Conservation (phyloP, 306 rosid species). For the Glycine soja region DNA sequence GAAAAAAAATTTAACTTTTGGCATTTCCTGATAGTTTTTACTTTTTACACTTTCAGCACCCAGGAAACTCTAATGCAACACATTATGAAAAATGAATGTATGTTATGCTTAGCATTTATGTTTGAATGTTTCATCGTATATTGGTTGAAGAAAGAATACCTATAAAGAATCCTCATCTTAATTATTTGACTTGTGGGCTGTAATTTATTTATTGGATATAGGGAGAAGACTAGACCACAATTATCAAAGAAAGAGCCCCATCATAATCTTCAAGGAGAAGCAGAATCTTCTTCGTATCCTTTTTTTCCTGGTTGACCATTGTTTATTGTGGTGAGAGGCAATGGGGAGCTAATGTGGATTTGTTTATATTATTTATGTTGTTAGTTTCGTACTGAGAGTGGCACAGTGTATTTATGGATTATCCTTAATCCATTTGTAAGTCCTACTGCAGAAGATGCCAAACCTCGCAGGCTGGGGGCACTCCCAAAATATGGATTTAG, state of each 20-base stretch:
- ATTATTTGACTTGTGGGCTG: constrained; percentile 40
- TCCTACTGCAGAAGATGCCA: constrained; percentile 72
- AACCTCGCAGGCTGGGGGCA: constrained; percentile 63
- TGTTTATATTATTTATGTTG: background rate
- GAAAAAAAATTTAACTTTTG: constrained; percentile 32
- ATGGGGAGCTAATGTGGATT: constrained; percentile 27
- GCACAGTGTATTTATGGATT: constrained; percentile 16
- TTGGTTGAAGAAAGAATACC: constrained; percentile 22
- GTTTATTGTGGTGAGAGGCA: constrained; percentile 32
- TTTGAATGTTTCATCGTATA: constrained; percentile 14
- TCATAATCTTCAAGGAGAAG: constrained; percentile 63
- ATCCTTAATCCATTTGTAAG: constrained; percentile 69
- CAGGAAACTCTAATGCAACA: constrained; percentile 74
- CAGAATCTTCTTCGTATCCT: constrained; percentile 85
- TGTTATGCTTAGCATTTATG: constrained; percentile 50
- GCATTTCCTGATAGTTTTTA: constrained; percentile 50
- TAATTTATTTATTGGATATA: constrained; percentile 50
- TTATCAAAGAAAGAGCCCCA: constrained; percentile 55
- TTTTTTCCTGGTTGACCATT: constrained; percentile 25
- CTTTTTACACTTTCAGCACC: constrained; percentile 60
- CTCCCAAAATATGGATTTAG: constrained; percentile 95
- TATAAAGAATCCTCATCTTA: constrained; percentile 20
- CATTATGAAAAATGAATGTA: constrained; percentile 64
- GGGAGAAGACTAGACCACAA: constrained; percentile 69
- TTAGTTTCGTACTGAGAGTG: constrained; percentile 8